A percentile compares a stretch with the other conserved stretches of the same genome.
These are phyloP conservation scores for Nicotiana sylvestris DNA, from an alignment of 257 asterid genomes.

Conservation along the genomic window DNA sequence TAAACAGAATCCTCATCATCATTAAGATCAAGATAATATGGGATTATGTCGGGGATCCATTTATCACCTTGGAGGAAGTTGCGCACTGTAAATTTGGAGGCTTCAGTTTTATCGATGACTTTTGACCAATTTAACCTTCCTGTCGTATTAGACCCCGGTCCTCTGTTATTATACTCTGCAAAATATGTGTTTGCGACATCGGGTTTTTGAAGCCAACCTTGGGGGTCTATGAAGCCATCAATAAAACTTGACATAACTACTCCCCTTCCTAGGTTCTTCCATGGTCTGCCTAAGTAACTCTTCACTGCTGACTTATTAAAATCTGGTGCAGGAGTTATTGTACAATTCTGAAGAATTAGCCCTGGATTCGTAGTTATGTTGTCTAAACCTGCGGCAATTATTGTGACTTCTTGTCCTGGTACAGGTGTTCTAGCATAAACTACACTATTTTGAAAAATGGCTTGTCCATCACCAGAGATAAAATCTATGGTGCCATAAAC, in stretches of 20 bases:
- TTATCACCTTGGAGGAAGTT: slow-evolving; percentile 1
- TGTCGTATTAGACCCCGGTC: background rate
- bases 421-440: background rate
- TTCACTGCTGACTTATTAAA: background rate
- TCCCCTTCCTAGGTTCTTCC: background rate
- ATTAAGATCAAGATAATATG: background rate
- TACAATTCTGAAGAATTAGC: slow-evolving; percentile 1
- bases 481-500: background rate
- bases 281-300: slow-evolving; percentile 6
- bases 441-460: background rate
- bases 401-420: background rate
- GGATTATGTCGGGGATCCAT: background rate
- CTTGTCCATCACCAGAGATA: background rate
- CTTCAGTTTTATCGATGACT: background rate
- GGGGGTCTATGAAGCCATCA: background rate
- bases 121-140: background rate
- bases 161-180: slow-evolving; percentile 5
- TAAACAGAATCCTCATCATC: background rate
- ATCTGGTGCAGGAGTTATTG: background rate
- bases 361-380: background rate
- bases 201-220: background rate
- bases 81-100: background rate
- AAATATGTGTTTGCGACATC: background rate
- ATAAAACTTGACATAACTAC: slow-evolving; percentile 1
- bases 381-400: background rate